Evolutionary conservation across 2,329 filamentous ascomycete genomes (phyloP).

Genomic region (Fusarium nurragi): DNA sequence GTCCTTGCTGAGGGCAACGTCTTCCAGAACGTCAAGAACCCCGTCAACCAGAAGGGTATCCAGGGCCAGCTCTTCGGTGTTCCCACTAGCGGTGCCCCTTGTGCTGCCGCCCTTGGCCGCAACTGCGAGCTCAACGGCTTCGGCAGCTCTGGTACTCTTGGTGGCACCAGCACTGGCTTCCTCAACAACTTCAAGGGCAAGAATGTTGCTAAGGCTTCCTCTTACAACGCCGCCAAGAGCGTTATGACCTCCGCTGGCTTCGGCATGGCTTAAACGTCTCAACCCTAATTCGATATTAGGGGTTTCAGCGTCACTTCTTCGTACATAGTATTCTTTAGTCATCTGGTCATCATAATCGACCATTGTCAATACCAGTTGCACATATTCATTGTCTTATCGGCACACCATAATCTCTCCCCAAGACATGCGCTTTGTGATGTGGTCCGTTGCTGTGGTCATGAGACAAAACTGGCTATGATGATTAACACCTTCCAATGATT

Average conservation of each 20-base stretch:
- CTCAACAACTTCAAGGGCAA: constrained; percentile 62
- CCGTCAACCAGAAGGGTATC: constrained; percentile 49
- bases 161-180: constrained; percentile 57
- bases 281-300: neutral
- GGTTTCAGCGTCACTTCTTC: constrained; percentile 19
- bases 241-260: constrained; percentile 57
- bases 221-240: constrained; percentile 49
- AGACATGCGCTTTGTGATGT: neutral
- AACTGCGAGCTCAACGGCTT: constrained; percentile 62
- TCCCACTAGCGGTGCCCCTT: constrained; percentile 48
- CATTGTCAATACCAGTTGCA: constrained; percentile 26
- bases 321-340: constrained; percentile 27
- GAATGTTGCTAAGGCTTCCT: constrained; percentile 58
- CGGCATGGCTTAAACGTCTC: constrained; percentile 51
- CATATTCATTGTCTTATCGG: constrained; percentile 4
- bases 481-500: constrained; percentile 21
- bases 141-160: constrained; percentile 52
- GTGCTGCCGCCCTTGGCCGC: constrained; percentile 58
- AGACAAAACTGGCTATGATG: constrained; percentile 1
- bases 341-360: neutral
- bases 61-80: constrained; percentile 49
- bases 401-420: neutral
- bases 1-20: constrained; percentile 67
- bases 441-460: neutral
- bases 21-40: constrained; percentile 62